These are phyloP conservation scores for Lotus japonicus DNA, from an alignment of 306 rosid species.

Conservation along the genomic window DNA sequence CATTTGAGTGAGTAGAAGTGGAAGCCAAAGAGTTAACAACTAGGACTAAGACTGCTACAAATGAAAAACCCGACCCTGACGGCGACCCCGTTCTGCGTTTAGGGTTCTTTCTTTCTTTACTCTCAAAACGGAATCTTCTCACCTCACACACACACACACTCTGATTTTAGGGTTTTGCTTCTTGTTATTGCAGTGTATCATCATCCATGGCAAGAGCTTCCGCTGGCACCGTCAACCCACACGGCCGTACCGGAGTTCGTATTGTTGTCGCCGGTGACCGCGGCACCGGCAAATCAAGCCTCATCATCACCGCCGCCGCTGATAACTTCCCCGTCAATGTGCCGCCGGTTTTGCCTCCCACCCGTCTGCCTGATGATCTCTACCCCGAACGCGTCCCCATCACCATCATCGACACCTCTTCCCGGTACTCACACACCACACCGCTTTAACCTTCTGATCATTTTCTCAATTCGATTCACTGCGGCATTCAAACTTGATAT, in stretches of 20 bases:
- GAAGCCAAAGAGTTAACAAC: too few species aligned
- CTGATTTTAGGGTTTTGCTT: not conserved
- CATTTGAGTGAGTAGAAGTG: too few species aligned
- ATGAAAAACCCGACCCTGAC: too few species aligned
- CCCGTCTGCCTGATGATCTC: conserved; percentile 75
- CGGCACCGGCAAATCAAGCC: conserved; percentile 87
- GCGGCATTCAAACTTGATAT: too few species aligned
- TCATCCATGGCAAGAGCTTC: conserved; percentile 62
- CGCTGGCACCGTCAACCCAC: conserved; percentile 45
- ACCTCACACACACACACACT: not conserved
- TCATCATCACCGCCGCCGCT: conserved; percentile 80
- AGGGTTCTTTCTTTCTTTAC: too few species aligned
- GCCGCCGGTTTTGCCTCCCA: conserved; percentile 79
- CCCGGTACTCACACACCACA: conserved; percentile 49
- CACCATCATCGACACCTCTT: conserved; percentile 85
- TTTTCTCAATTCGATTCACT: not conserved
- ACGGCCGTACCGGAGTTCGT: conserved; percentile 58
- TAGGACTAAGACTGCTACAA: too few species aligned
- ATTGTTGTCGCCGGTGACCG: conserved; percentile 92
- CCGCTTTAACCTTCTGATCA: not conserved
- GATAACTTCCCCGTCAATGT: conserved; percentile 74
- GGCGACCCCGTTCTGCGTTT: too few species aligned
- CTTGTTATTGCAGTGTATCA: not conserved
- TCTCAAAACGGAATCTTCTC: too few species aligned
- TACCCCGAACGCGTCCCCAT: conserved; percentile 91